phyloP scores from a whole-genome alignment of 2,329 filamentous ascomycete species.

The Microcyclosporella mali region DNA sequence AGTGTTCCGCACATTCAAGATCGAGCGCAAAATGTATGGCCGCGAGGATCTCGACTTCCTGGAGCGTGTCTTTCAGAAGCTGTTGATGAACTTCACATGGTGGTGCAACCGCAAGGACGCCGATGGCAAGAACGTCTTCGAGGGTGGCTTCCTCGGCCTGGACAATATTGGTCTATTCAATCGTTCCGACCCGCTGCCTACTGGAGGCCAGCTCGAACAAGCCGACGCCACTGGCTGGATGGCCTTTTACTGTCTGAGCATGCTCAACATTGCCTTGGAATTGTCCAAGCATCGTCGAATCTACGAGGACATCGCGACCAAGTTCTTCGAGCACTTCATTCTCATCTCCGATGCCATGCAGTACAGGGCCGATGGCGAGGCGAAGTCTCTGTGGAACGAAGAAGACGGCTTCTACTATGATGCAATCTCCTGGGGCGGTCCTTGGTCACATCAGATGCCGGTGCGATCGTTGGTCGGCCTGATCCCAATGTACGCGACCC shows the following conservation, averaged over 20 bases:
- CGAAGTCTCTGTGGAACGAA: constrained; percentile 91
- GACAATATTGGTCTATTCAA: constrained; percentile 99
- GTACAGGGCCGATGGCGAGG: constrained; percentile 59
- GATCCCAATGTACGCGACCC: constrained; percentile 85
- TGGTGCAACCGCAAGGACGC: constrained; percentile 96
- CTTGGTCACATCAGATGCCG: constrained; percentile 86
- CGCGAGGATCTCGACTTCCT: constrained; percentile 92
- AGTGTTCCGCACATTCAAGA: constrained; percentile 93
- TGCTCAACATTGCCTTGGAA: constrained; percentile 95
- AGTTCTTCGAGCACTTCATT: constrained; percentile 98
- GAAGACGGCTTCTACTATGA: constrained; percentile 98
- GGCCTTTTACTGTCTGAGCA: constrained; percentile 93
- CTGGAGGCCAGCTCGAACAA: constrained; percentile 87
- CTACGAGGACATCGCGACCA: constrained; percentile 94
- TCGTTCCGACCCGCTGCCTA: constrained; percentile 87
- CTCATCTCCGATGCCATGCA: constrained; percentile 96
- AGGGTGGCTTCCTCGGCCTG: constrained; percentile 88
- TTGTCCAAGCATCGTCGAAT: constrained; percentile 89
- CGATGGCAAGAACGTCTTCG: constrained; percentile 94
- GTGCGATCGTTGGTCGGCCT: constrained; percentile 87
- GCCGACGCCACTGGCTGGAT: constrained; percentile 98
- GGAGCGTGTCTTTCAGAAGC: constrained; percentile 92
- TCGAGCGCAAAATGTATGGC: constrained; percentile 94
- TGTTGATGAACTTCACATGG: constrained; percentile 96
- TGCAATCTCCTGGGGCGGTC: constrained; percentile 91